phyloP scores from a whole-genome alignment of 305 asterid species.

The Caryopteris hybrid region DNA sequence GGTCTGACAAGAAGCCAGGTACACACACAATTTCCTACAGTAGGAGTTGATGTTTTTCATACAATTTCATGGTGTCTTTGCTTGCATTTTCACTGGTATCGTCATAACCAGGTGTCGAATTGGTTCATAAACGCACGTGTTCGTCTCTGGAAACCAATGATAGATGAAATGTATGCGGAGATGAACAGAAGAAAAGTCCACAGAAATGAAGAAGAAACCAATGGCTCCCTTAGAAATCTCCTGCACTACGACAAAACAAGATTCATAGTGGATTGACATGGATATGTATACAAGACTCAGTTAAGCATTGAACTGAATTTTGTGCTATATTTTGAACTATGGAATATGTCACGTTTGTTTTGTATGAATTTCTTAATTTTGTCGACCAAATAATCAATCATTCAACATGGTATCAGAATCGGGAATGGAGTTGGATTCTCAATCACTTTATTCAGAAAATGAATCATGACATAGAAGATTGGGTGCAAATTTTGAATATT shows the following conservation, averaged over 20 bases:
- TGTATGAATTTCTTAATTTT: slow-evolving; percentile 2
- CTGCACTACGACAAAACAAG: slow-evolving; percentile 29
- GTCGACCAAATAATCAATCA: no score
- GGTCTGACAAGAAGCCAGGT: slow-evolving; percentile 96
- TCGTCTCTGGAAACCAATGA: slow-evolving; percentile 90
- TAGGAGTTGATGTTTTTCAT: background rate
- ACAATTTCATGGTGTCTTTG: no score
- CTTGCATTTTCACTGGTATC: background rate
- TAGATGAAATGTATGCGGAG: slow-evolving; percentile 88
- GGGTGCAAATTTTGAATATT: no score
- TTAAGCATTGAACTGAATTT: no score
- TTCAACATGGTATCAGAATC: no score
- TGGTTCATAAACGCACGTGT: slow-evolving; percentile 92
- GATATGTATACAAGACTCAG: background rate
- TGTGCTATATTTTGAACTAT: no score
- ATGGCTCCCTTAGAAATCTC: slow-evolving; percentile 27
- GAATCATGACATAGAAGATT: no score
- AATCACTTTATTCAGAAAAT: no score
- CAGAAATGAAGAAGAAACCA: slow-evolving; percentile 33
- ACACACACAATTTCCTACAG: background rate
- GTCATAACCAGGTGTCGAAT: slow-evolving; percentile 56
- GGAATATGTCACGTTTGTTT: background rate
- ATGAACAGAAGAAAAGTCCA: slow-evolving; percentile 50
- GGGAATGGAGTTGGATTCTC: no score
- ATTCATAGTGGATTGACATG: slow-evolving; percentile 33